phyloP scores from a whole-genome alignment of 176 grass and related monocot species.

The Pharus latifolius region DNA sequence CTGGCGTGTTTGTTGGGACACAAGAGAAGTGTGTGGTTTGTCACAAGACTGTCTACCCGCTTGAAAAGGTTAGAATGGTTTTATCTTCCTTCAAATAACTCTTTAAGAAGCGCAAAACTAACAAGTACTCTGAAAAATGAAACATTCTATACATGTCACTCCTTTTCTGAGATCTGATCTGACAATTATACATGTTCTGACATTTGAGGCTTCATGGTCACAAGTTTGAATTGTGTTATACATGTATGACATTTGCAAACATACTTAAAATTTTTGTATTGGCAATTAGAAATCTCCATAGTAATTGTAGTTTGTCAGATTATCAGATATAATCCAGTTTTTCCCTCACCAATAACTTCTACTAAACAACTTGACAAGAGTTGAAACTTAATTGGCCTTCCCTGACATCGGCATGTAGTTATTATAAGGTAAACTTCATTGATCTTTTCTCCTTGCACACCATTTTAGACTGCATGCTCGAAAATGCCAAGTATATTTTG shows the following conservation, averaged over 20 bases:
- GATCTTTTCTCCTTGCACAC: neutral
- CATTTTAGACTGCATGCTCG: neutral
- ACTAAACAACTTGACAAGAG: neutral
- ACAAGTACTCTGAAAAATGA: neutral
- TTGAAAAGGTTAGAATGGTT: conserved; percentile 70
- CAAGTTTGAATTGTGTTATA: too few species aligned
- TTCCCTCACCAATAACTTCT: neutral
- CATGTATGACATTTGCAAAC: neutral
- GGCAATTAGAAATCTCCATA: neutral
- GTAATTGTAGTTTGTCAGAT: neutral
- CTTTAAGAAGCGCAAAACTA: too few species aligned
- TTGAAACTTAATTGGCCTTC: neutral
- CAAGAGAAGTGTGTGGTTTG: conserved; percentile 92
- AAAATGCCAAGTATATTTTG: neutral
- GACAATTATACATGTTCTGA: neutral
- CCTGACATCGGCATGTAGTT: neutral
- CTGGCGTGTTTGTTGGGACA: conserved; percentile 79
- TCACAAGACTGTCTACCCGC: conserved; percentile 83
- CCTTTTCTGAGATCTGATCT: neutral
- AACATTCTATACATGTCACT: neutral
- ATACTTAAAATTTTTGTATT: neutral
- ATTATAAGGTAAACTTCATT: neutral
- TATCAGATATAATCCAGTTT: neutral
- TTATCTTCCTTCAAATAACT: too few species aligned
- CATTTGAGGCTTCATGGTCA: too few species aligned